Base-by-base conservation (phyloP, 1,284 basidiomycete genomes). In the Abortiporus biennis region DNA sequence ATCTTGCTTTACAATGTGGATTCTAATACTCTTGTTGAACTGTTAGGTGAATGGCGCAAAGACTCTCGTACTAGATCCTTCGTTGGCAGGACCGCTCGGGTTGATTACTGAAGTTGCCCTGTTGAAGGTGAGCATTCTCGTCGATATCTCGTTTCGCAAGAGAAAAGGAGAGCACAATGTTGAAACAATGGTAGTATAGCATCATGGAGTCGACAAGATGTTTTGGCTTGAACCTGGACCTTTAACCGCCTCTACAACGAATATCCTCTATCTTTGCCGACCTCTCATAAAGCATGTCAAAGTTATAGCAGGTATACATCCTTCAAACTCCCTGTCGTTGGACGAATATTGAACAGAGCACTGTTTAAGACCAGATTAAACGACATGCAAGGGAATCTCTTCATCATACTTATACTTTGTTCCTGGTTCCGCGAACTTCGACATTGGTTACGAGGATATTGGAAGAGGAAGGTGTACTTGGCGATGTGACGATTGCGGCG, bases 121-220 rank as follows among this genome's bases (percentile, higher is more conserved):
- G 16, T 70, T 99, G 46, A 96, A 97, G 78, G 93, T 92, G 45
- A 27, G 64, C 54, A 15, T 48, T n/a, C 43, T 2, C 25, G 2
- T 43, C 4, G 3, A 5, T 23, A 6, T 6, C 8, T 12, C 22
- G 3, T 15, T 12, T 5, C 17, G 21, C 2, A 19, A 11, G 9
- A 2, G 37, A 45, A 3, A 17, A n/a, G 19, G 38, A 31, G 11
- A n/a, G n/a, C n/a, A n/a, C n/a, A n/a, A n/a, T n/a, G n/a, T n/a
- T n/a, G n/a, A n/a, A n/a, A n/a, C n/a, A n/a, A n/a, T n/a, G n/a
- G 12, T 9, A 20, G 32, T 29, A 17, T 54, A 97, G 88, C 90
- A 97, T 61, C 94, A 98, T 76, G 94, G 92, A 3, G 93, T 99
- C 3, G 95, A 98, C 67, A 96, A 96, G 71, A 95, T 99, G 87